Evolutionary conservation across 331 rosid species (phyloP).

Genomic region (Quercus tomentella): DNA sequence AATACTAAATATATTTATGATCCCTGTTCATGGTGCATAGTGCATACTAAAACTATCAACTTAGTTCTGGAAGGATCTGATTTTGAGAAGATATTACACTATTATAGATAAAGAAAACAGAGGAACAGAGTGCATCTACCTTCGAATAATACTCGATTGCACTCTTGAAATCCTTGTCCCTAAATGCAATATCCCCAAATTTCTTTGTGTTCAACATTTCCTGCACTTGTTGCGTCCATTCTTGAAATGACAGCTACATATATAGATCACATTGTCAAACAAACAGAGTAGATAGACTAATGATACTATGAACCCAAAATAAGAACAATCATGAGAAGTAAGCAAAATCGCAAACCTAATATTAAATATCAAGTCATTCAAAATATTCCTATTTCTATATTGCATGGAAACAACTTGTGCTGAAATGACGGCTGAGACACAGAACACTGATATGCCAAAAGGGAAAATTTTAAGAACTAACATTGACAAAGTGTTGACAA

Average conservation of each 20-base stretch:
- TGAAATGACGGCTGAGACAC: background rate
- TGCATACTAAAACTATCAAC: background rate
- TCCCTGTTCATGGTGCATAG: background rate
- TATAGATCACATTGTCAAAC: background rate
- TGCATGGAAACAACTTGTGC: background rate
- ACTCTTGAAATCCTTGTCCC: slow-evolving; percentile 89
- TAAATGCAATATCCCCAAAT: slow-evolving; percentile 92
- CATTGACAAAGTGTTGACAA: background rate
- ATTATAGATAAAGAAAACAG: background rate
- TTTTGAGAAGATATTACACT: background rate
- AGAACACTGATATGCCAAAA: background rate
- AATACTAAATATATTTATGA: background rate
- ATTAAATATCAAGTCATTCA: background rate
- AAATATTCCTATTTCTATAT: background rate
- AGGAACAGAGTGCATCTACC: slow-evolving; percentile 31
- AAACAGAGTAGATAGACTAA: background rate
- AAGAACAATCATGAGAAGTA: background rate
- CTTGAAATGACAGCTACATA: slow-evolving; percentile 95
- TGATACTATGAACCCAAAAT: background rate
- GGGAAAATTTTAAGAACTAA: background rate
- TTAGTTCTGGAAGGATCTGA: background rate
- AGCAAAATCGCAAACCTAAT: background rate
- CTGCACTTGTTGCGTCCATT: slow-evolving; percentile 98
- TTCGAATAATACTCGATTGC: slow-evolving; percentile 79
- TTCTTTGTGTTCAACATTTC: slow-evolving; percentile 90